Conservation (phyloP, 2,329 filamentous ascomycete genomes). For the Exophiala sideris region DNA sequence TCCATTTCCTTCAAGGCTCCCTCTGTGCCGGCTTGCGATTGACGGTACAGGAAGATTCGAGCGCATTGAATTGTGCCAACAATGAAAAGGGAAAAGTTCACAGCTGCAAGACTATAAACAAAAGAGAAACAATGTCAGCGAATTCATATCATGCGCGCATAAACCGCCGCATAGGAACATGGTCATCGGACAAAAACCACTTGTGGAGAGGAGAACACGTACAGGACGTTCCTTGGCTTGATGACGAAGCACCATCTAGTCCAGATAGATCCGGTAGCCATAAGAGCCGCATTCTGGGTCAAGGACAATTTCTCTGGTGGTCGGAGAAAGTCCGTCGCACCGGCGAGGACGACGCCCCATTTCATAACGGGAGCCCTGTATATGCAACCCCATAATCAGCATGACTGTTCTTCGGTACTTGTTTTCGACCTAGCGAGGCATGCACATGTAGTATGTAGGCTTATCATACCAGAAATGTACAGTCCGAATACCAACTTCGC, state of each 20-base stretch:
- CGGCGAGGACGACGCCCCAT: slow-evolving; percentile 91
- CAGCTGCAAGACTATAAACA: slow-evolving; percentile 69
- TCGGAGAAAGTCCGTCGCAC: slow-evolving; percentile 84
- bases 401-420: neutral
- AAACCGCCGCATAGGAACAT: neutral
- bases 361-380: slow-evolving; percentile 90
- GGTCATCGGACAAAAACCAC: neutral
- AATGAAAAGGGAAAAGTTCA: slow-evolving; percentile 95
- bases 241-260: slow-evolving; percentile 98
- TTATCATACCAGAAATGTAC: slow-evolving; percentile 90
- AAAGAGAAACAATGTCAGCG: neutral
- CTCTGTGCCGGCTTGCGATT: slow-evolving; percentile 53
- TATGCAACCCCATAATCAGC: neutral
- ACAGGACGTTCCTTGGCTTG: slow-evolving; percentile 88
- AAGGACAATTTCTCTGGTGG: slow-evolving; percentile 90
- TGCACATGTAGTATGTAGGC: neutral
- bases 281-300: slow-evolving; percentile 86
- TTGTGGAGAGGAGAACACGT: slow-evolving; percentile 35
- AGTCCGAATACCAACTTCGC: slow-evolving; percentile 79
- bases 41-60: slow-evolving; percentile 69
- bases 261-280: slow-evolving; percentile 92
- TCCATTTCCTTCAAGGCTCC: slow-evolving; percentile 37
- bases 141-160: neutral
- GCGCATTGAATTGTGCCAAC: slow-evolving; percentile 79
- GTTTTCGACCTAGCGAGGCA: no score